Conservation (phyloP, 2,329 filamentous ascomycete genomes). For the Periglandula ipomoeae region DNA sequence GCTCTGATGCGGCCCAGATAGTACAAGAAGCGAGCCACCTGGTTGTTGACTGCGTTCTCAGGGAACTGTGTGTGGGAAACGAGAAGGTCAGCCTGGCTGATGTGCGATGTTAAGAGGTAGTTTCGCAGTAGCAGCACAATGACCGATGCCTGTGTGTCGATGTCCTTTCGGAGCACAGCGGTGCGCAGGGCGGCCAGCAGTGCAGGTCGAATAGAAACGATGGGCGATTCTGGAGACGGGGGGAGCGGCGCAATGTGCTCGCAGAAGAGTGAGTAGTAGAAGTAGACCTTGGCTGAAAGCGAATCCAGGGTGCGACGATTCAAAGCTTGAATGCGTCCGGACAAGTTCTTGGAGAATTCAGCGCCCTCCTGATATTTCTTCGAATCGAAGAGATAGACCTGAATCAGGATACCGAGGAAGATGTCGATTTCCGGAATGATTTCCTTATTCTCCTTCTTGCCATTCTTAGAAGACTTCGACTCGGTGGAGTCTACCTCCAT, state of each 20-base stretch:
- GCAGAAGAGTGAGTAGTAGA: conserved; percentile 94
- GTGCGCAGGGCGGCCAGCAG: conserved; percentile 85
- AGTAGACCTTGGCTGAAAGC: conserved; percentile 90
- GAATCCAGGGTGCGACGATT: conserved; percentile 94
- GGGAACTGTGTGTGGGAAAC: conserved; percentile 96
- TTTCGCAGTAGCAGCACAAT: conserved; percentile 92
- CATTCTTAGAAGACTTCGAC: conserved; percentile 43
- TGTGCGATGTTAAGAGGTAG: conserved; percentile 92
- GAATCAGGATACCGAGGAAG: conserved; percentile 75
- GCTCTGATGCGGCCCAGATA: conserved; percentile 94
- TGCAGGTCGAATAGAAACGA: conserved; percentile 77
- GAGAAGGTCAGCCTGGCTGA: conserved; percentile 89
- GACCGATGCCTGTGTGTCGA: conserved; percentile 93
- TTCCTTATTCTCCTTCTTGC: conserved; percentile 64
- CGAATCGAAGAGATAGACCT: conserved; percentile 83
- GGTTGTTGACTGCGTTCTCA: conserved; percentile 89
- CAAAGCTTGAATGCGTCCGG: conserved; percentile 75
- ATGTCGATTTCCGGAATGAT: conserved; percentile 79
- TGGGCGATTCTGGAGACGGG: conserved; percentile 78
- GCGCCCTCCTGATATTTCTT: conserved; percentile 73
- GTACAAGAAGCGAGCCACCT: conserved; percentile 94
- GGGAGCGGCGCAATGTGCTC: conserved; percentile 83
- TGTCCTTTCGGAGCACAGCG: conserved; percentile 92
- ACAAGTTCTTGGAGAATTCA: conserved; percentile 74
- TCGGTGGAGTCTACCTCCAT: conserved; percentile 66